These are phyloP conservation scores for Hypsizygus marmoreus DNA, from an alignment of 768 basidiomycete species.

Conservation along the genomic window DNA sequence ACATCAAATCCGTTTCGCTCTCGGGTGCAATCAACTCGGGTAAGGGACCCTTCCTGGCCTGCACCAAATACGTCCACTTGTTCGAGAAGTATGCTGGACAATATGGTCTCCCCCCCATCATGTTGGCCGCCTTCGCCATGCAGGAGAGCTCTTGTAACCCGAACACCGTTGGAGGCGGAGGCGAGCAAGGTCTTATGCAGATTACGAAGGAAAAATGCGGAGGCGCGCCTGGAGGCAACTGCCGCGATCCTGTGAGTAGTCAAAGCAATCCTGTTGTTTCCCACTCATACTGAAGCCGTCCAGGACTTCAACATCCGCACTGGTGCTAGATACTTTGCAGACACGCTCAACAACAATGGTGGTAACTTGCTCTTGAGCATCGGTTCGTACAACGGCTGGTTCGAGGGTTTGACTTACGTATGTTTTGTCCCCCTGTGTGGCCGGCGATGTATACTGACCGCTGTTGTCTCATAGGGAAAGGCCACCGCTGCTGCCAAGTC, in stretches of 20 bases:
- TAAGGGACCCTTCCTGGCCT: constrained; percentile 60
- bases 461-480: constrained; percentile 33
- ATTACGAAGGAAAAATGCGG: constrained; percentile 77
- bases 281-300: background rate
- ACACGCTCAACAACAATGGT: constrained; percentile 45
- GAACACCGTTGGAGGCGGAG: constrained; percentile 64
- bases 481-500: constrained; percentile 60
- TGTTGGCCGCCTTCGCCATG: constrained; percentile 87
- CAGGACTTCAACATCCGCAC: constrained; percentile 73
- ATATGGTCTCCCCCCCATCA: constrained; percentile 62
- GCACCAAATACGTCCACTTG: constrained; percentile 46
- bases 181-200: constrained; percentile 90
- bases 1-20: constrained; percentile 52
- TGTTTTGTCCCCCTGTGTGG: constrained; percentile 12
- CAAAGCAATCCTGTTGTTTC: constrained; percentile 1
- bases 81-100: constrained; percentile 63
- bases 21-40: constrained; percentile 47
- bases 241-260: constrained; percentile 44
- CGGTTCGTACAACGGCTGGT: constrained; percentile 82
- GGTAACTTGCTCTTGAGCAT: constrained; percentile 60
- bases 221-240: constrained; percentile 50
- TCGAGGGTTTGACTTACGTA: constrained; percentile 57
- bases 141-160: constrained; percentile 80
- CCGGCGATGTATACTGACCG: background rate
- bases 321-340: constrained; percentile 62